Conservation (phyloP, 495 filamentous ascomycete genomes). For the Penicillium maclennaniae region DNA sequence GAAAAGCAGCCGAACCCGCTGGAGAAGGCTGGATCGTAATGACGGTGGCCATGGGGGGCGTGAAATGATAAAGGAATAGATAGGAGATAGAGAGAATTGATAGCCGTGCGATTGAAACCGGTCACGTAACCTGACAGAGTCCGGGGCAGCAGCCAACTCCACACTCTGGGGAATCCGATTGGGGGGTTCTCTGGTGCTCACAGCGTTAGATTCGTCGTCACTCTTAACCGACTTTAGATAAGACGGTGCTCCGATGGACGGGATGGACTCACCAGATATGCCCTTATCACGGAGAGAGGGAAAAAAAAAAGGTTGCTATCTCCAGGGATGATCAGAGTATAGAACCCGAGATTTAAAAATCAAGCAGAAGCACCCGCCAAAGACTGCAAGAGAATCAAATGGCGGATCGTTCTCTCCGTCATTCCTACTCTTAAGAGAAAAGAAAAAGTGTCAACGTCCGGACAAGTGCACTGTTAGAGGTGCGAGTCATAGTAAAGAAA, state of each 20-base stretch:
- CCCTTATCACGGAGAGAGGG: constrained; percentile 11
- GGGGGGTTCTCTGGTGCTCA: neutral
- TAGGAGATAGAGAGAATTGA: constrained; percentile 11
- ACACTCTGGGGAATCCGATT: constrained; percentile 1
- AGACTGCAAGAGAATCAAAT: constrained; percentile 31
- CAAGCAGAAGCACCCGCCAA: constrained; percentile 18
- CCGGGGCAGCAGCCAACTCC: constrained; percentile 1
- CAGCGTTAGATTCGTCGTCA: neutral
- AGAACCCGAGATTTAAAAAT: constrained; percentile 1
- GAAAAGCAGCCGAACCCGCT: constrained; percentile 19
- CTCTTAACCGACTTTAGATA: neutral
- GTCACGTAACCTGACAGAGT: constrained; percentile 14
- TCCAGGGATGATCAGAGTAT: constrained; percentile 7
- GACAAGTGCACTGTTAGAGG: too few relatives aligned
- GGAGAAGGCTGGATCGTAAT: constrained; percentile 45
- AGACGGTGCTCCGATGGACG: neutral
- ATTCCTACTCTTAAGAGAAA: constrained; percentile 17
- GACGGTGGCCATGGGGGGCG: constrained; percentile 38
- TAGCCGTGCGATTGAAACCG: constrained; percentile 9
- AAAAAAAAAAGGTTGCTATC: constrained; percentile 15
- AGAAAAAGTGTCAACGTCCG: neutral
- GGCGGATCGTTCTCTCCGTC: constrained; percentile 30
- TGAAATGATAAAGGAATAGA: neutral
- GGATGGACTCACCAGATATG: neutral
- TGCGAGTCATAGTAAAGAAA: too few relatives aligned